A percentile compares a stretch with the other conserved stretches of the same genome.
Evolutionary conservation across 2,329 filamentous ascomycete species (phyloP).

Genomic region (Phaeomoniella chlamydospora): DNA sequence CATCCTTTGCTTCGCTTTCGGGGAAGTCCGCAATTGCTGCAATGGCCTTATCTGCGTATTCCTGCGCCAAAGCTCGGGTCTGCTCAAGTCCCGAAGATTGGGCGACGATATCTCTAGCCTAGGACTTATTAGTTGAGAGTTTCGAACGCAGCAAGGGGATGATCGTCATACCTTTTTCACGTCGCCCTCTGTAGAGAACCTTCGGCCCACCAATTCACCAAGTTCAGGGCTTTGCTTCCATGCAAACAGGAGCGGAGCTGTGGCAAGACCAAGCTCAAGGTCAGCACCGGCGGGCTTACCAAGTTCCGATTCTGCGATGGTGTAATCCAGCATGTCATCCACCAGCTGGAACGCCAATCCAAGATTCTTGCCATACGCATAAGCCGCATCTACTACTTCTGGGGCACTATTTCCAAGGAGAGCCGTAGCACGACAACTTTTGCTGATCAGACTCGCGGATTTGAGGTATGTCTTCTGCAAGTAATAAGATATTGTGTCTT

Average conservation of each 20-base stretch:
- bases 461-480: constrained; percentile 98
- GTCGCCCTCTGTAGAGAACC: constrained; percentile 74
- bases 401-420: constrained; percentile 65
- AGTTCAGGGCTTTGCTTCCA: constrained; percentile 83
- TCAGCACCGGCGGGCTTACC: constrained; percentile 94
- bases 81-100: constrained; percentile 80
- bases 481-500: constrained; percentile 85
- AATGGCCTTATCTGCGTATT: constrained; percentile 80
- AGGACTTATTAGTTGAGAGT: constrained; percentile 5
- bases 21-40: constrained; percentile 73
- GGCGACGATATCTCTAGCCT: constrained; percentile 79
- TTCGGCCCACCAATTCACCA: constrained; percentile 77
- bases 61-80: constrained; percentile 76
- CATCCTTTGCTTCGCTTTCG: constrained; percentile 86
- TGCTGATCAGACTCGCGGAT: constrained; percentile 88
- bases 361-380: constrained; percentile 82
- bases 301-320: constrained; percentile 65
- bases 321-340: constrained; percentile 97
- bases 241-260: constrained; percentile 84
- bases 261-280: constrained; percentile 82
- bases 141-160: neutral
- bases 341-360: constrained; percentile 94
- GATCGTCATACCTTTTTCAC: constrained; percentile 55
- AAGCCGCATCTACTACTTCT: constrained; percentile 78
- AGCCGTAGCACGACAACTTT: constrained; percentile 82